Evolutionary conservation across 2,329 filamentous ascomycete genomes (phyloP), one percentile per base, ranked within the genome.

Genomic region (Diaporthe sp.): DNA sequence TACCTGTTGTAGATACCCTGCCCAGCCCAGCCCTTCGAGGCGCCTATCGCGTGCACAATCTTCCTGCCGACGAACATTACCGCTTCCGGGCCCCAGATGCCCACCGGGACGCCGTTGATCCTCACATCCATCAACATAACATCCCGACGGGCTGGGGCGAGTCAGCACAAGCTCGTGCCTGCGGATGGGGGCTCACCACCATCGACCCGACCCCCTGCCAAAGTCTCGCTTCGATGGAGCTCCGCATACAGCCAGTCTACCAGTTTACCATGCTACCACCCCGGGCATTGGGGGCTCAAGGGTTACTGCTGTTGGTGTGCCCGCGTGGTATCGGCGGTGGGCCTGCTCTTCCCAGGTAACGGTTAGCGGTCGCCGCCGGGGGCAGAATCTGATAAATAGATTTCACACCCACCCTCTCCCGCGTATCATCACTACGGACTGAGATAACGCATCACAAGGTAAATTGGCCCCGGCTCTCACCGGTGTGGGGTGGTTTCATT

Each of bases 401-500:
- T 38, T 61, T 42, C 57, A 60, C 70, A 72, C 45, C 45, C 45
- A 64, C 45, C 33, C n/a, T 35, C 19, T 54, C 64, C 64, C 64
- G 47, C 64, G 35, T 54, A 54, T 64, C 70, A 64, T 17, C 52
- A 71, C 52, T n/a, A 45, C 19, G 40, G 22, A 42, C 30, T 72
- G 33, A 47, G 74, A 75, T 75, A 75, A 74, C 66, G 67, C 52
- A 66, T 45, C 45, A 38, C 42, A 55, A 71, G 66, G 69, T 74
- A 73, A 61, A 74, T 74, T 76, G 57, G 66, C 38, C 55, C 47
- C 66, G 70, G 47, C 55, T 54, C 67, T 76, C 74, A 76, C 74
- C 74, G 72, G 74, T 76, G 74, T 74, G 74, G 74, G 45, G 69
- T 47, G 38, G 74, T 76, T 76, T 74, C 72, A 74, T 74, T 76